These are phyloP conservation scores for Neoboletus magnificus DNA, from an alignment of 768 basidiomycete species.

Conservation along the genomic window DNA sequence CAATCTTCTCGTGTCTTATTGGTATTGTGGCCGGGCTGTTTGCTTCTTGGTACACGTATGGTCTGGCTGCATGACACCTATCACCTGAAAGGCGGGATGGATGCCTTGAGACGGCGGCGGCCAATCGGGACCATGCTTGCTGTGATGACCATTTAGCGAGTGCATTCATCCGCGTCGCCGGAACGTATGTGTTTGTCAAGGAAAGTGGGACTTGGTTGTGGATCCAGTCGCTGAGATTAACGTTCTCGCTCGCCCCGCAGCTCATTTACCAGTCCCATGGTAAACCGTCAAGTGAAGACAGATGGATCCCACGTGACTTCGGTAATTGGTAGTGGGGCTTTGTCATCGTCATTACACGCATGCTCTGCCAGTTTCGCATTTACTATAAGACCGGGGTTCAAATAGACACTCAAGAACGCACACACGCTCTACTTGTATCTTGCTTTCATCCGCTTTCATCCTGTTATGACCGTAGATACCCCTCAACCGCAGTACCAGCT, in stretches of 20 bases:
- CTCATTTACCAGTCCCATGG: conserved; percentile 49
- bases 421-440: not conserved
- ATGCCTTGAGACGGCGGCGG: conserved; percentile 28
- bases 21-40: conserved; percentile 53
- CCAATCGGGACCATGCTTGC: conserved; percentile 37
- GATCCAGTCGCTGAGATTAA: not conserved
- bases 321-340: conserved; percentile 4
- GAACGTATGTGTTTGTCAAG: conserved; percentile 48
- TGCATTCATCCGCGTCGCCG: conserved; percentile 42
- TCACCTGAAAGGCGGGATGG: conserved; percentile 37
- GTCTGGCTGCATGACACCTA: conserved; percentile 48
- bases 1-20: conserved; percentile 53
- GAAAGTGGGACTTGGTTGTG: conserved; percentile 24
- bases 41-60: conserved; percentile 59
- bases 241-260: conserved; percentile 22
- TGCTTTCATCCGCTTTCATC: not conserved
- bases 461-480: conserved; percentile 19
- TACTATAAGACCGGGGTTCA: conserved; percentile 3
- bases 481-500: conserved; percentile 36
- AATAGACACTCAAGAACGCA: conserved; percentile 11
- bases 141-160: conserved; percentile 37
- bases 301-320: conserved; percentile 27
- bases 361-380: not conserved
- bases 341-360: conserved; percentile 19
- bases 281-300: conserved; percentile 35